Conservation (phyloP, 331 rosid genomes). For the Cydonia oblonga region DNA sequence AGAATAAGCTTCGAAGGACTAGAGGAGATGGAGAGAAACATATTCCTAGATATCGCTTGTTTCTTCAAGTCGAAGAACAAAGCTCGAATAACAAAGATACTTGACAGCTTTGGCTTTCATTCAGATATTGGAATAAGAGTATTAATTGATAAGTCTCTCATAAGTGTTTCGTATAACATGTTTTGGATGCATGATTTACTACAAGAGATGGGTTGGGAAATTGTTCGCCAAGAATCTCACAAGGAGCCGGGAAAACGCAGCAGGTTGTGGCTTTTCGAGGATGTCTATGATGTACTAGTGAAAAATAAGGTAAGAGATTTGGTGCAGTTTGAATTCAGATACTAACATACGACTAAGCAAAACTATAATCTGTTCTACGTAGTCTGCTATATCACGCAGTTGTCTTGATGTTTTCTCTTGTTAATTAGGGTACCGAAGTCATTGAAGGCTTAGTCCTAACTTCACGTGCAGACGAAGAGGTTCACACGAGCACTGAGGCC, state of each 20-base stretch:
- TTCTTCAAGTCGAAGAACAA: neutral
- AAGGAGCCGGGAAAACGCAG: neutral
- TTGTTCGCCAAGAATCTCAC: neutral
- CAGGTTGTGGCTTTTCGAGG: neutral
- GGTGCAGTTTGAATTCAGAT: too few species aligned
- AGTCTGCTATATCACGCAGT: too few species aligned
- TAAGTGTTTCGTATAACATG: neutral
- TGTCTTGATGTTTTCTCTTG: neutral
- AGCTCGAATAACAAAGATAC: neutral
- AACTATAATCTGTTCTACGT: neutral
- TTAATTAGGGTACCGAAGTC: neutral
- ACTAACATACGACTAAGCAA: too few species aligned
- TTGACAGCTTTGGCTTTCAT: neutral
- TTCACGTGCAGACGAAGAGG: neutral
- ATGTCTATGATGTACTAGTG: neutral
- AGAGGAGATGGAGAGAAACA: neutral
- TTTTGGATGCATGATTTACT: neutral
- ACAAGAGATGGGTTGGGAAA: neutral
- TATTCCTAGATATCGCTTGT: conserved; percentile 19
- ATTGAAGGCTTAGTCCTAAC: neutral
- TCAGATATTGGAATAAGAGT: neutral
- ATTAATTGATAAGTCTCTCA: conserved; percentile 1
- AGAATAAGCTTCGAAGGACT: neutral
- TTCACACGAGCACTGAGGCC: neutral
- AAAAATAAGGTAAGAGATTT: neutral